These are phyloP conservation scores for Pinus tabuliformis DNA, from an alignment of 75 land plant genomes.

Conservation along the genomic window DNA sequence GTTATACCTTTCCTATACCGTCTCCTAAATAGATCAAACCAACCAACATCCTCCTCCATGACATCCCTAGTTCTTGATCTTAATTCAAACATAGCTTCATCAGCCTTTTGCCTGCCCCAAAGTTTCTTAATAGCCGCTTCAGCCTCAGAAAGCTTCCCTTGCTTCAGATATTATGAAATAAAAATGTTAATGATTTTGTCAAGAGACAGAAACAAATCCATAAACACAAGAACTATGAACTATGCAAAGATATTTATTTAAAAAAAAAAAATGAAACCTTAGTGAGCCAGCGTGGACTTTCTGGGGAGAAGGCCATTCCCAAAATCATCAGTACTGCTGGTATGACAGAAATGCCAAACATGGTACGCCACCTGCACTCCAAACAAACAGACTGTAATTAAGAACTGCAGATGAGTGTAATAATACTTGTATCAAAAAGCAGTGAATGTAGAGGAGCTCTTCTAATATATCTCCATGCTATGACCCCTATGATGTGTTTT, in stretches of 20 bases:
- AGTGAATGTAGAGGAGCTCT: too few species aligned
- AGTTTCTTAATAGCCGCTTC: constrained; percentile 62
- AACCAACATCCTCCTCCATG: constrained; percentile 71
- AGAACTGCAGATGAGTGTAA: too few species aligned
- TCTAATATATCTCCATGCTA: too few species aligned
- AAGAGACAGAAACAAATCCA: background rate
- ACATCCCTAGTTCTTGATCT: constrained; percentile 43
- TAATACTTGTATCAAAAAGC: too few species aligned
- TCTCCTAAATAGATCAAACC: constrained; percentile 82
- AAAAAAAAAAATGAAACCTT: constrained; percentile 42
- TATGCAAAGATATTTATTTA: background rate
- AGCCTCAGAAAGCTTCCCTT: constrained; percentile 76
- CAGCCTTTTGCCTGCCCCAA: constrained; percentile 77
- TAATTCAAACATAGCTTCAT: constrained; percentile 68
- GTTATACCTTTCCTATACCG: constrained; percentile 83
- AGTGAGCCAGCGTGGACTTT: constrained; percentile 96
- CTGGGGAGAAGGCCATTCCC: constrained; percentile 91
- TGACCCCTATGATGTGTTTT: too few species aligned
- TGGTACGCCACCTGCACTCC: constrained; percentile 84
- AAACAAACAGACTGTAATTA: background rate
- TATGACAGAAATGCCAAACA: constrained; percentile 72
- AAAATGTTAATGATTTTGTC: background rate
- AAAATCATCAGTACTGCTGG: constrained; percentile 81
- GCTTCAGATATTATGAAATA: constrained; percentile 40
- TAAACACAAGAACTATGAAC: background rate